phyloP scores from a whole-genome alignment of 768 basidiomycete genomes.

The Rhodosporidiobolus odoratus region DNA sequence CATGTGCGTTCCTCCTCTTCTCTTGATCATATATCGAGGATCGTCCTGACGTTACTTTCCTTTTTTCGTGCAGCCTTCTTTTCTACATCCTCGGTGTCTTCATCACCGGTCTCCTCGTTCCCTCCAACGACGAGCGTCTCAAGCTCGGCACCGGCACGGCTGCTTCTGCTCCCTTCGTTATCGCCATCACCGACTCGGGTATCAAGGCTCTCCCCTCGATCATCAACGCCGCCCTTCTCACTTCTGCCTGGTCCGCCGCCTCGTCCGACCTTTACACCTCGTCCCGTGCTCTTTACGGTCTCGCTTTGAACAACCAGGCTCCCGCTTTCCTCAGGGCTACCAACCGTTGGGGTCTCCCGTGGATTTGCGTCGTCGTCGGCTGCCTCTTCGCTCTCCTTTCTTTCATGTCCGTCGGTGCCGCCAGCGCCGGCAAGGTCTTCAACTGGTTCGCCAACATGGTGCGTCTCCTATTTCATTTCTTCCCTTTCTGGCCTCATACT shows the following conservation, averaged over 20 bases:
- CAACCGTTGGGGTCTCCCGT: conserved; percentile 47
- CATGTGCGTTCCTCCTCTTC: background rate
- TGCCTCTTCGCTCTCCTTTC: conserved; percentile 43
- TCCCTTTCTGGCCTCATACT: background rate
- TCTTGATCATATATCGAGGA: no score
- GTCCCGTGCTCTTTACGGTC: conserved; percentile 44
- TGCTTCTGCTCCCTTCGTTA: conserved; percentile 32
- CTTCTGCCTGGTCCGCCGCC: conserved; percentile 49
- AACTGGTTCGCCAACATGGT: conserved; percentile 47
- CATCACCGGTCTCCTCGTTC: conserved; percentile 47
- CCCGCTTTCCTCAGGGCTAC: conserved; percentile 47
- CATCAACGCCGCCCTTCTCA: conserved; percentile 49
- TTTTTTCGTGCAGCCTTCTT: conserved; percentile 56
- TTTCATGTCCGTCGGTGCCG: conserved; percentile 37
- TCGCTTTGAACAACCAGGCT: conserved; percentile 47
- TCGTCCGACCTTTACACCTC: conserved; percentile 44
- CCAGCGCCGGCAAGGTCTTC: conserved; percentile 45
- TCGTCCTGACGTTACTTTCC: conserved; percentile 38
- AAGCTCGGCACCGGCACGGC: conserved; percentile 32
- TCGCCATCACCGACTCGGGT: conserved; percentile 43
- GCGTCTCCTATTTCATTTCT: background rate
- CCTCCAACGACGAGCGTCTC: conserved; percentile 43
- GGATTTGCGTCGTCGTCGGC: conserved; percentile 43
- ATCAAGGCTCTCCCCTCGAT: conserved; percentile 49
- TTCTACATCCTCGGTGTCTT: conserved; percentile 54